Conservation (phyloP, 495 filamentous ascomycete genomes). For the Elaphomyces granulatus region DNA sequence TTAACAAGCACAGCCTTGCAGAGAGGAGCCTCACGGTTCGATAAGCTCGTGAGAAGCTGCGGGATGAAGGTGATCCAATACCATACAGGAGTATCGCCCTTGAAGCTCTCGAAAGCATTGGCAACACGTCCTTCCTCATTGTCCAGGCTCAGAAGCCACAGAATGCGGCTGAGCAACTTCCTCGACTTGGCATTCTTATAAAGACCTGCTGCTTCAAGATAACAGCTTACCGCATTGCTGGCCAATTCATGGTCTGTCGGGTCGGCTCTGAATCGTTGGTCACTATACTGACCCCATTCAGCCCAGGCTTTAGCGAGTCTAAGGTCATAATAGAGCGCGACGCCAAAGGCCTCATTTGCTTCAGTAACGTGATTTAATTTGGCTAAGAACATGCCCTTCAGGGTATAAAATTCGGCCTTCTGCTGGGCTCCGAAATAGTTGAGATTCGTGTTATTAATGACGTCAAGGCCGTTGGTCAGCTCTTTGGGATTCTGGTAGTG, state of each 20-base stretch:
- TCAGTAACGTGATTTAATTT: conserved; percentile 81
- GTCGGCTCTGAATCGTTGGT: conserved; percentile 83
- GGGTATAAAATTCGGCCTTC: conserved; percentile 96
- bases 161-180: conserved; percentile 83
- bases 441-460: conserved; percentile 98
- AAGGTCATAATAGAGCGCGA: conserved; percentile 88
- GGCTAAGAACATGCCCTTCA: conserved; percentile 98
- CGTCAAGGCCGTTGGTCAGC: conserved; percentile 81
- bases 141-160: conserved; percentile 94
- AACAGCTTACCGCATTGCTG: conserved; percentile 85
- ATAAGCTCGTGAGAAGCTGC: conserved; percentile 78
- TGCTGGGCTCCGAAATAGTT: conserved; percentile 94
- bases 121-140: conserved; percentile 69
- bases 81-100: conserved; percentile 92
- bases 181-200: conserved; percentile 96
- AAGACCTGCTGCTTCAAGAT: conserved; percentile 86
- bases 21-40: conserved; percentile 77
- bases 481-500: conserved; percentile 93
- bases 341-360: conserved; percentile 85
- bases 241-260: conserved; percentile 64
- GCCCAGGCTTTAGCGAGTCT: conserved; percentile 96
- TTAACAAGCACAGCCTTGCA: conserved; percentile 72
- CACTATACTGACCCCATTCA: conserved; percentile 98
- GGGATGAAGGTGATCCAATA: conserved; percentile 99
- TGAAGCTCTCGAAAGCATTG: conserved; percentile 77